Conservation (phyloP, 305 asterid species). For the Fraxinus sp. region DNA sequence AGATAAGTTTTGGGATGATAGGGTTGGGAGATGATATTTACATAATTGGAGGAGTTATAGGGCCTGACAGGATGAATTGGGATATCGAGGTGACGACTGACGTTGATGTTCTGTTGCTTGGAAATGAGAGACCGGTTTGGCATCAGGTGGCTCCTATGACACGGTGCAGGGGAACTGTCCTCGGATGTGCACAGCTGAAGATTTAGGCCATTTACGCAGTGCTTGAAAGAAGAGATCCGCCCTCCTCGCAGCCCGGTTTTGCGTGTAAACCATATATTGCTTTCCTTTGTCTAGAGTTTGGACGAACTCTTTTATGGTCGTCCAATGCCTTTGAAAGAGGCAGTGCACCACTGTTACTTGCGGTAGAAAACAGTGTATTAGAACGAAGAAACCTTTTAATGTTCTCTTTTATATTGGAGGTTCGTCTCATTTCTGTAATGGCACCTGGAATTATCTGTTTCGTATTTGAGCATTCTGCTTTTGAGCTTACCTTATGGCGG, state of each 20-base stretch:
- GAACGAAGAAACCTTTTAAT: conserved; percentile 15
- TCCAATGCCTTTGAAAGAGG: conserved; percentile 26
- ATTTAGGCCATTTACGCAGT: conserved; percentile 39
- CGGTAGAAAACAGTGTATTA: conserved; percentile 21
- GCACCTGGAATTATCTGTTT: neutral
- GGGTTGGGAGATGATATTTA: conserved; percentile 89
- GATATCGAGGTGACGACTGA: conserved; percentile 69
- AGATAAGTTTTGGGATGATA: conserved; percentile 79
- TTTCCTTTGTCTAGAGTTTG: conserved; percentile 22
- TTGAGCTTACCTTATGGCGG: neutral
- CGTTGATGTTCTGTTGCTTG: conserved; percentile 69
- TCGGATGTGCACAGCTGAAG: conserved; percentile 80
- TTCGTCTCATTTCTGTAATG: conserved; percentile 20
- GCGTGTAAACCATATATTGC: conserved; percentile 23
- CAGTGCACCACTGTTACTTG: conserved; percentile 25
- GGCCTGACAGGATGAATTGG: conserved; percentile 85
- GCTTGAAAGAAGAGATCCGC: neutral
- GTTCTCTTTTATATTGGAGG: neutral
- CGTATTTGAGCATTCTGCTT: neutral
- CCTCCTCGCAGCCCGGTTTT: conserved; percentile 2
- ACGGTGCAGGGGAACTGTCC: conserved; percentile 74
- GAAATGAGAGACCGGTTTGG: conserved; percentile 83
- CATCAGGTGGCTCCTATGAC: conserved; percentile 92
- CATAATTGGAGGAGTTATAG: conserved; percentile 85
- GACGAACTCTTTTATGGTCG: conserved; percentile 31